Evolutionary conservation across 805 yeast genomes (phyloP), one percentile per base, ranked within the genome.

Genomic region (Yarrowia sp.): DNA sequence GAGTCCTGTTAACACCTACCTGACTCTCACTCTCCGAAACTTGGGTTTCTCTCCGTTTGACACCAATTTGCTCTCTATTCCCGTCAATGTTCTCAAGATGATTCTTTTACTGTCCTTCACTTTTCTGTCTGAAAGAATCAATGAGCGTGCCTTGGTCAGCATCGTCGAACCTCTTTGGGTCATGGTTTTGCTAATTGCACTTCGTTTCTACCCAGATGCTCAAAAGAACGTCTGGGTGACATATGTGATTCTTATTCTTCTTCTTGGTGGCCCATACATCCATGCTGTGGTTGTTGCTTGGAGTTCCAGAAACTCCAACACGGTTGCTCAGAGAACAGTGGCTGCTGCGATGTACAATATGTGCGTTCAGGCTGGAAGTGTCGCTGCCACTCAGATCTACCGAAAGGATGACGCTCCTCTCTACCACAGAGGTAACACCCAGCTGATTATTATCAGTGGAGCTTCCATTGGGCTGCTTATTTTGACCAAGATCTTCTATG

Each of bases 291-390:
- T 80, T 64, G 85, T 83, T 25, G 74, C 81, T 21, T 82, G 88
- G 84, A 79, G 83, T 64, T 84, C 90, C 0, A 70, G 81, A 31
- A 85, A 85, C 66, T 79, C 88, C 9, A 81, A 83, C 69, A 77
- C 86, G 0, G 87, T 86, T 22, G 72, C 85, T 18, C 74, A 82
- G 1, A 74, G 92, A 66, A 81, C 90, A 0, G 84, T 86, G 2
- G 79, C 86, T 14, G 82, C 89, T 0, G 84, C 90, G 0, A 62
- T 86, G 46, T 85, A 82, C 68, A 87, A 86, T 67, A 84, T 85
- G 77, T 80, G 78, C 69, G 82, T 82, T 0, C 91, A 87, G 68
- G 74, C 82, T 0, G 86, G 84, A 1, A 70, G 76, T 16, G 82
- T 87, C 49, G 73, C 81, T 7, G 74, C 84, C 4, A 74, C 84